Percentiles rank a stretch among this genome's conserved stretches.
Conservation (phyloP, 75 land plant genomes). For the Pinus albicaulis region DNA sequence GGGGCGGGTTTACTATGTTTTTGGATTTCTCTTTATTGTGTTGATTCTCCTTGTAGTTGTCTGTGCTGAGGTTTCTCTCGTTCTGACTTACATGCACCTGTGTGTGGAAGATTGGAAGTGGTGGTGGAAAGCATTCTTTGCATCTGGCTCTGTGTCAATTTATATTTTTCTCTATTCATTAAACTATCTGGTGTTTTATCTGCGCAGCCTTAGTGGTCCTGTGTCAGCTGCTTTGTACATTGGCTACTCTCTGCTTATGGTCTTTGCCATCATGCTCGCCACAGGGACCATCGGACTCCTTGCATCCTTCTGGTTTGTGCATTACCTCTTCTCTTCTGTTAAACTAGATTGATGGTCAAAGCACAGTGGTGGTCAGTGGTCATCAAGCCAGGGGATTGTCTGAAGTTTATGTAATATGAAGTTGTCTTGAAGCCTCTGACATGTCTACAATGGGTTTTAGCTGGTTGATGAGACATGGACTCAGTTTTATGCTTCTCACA, state of each 20-base stretch:
- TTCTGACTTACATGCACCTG: conserved; percentile 42
- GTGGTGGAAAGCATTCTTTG: conserved; percentile 76
- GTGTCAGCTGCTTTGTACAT: conserved; percentile 56
- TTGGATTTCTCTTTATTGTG: conserved; percentile 58
- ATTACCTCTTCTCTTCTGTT: conserved; percentile 59
- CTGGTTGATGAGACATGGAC: not conserved
- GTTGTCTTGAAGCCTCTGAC: not conserved
- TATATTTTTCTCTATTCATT: conserved; percentile 58
- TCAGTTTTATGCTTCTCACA: not conserved
- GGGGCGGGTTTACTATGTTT: conserved; percentile 63
- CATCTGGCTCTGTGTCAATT: conserved; percentile 66
- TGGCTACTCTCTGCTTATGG: conserved; percentile 62
- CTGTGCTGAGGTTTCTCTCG: conserved; percentile 57
- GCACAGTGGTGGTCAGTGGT: not conserved
- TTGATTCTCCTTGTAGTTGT: conserved; percentile 46
- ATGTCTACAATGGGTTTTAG: conserved; percentile 1
- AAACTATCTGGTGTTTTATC: conserved; percentile 58
- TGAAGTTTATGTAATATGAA: not conserved
- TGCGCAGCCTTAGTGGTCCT: conserved; percentile 57
- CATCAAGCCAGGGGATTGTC: not conserved
- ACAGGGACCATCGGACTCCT: conserved; percentile 61
- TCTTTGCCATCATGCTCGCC: conserved; percentile 50
- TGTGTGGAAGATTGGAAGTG: conserved; percentile 54
- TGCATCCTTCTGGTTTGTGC: conserved; percentile 60
- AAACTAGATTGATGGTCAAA: conserved; percentile 41